These are phyloP conservation scores for Pharnaceum exiguum DNA, from an alignment of 148 eudicot species.

Conservation along the genomic window DNA sequence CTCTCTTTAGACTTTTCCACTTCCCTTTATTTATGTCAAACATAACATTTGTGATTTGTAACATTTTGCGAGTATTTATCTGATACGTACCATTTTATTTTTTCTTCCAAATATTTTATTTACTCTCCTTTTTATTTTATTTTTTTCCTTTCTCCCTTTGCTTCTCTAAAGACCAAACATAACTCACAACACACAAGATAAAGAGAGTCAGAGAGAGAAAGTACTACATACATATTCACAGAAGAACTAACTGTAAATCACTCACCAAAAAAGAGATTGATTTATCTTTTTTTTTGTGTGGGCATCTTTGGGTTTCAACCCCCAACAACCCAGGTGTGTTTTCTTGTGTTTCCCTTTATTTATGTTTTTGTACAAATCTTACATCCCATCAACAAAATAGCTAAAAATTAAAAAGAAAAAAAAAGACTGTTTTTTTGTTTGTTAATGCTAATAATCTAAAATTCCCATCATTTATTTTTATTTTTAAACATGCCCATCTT, in stretches of 20 bases:
- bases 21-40: background rate
- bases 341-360: slow-evolving; percentile 8
- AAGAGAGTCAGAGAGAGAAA: slow-evolving; percentile 5
- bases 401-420: no score
- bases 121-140: background rate
- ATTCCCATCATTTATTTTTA: no score
- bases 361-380: background rate
- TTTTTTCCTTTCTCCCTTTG: background rate
- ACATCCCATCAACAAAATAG: no score
- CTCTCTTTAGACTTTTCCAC: background rate
- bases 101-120: background rate
- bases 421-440: no score
- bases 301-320: slow-evolving; percentile 2
- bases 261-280: slow-evolving; percentile 19
- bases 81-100: background rate
- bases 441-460: no score
- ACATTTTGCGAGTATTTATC: background rate
- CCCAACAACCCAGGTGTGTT: slow-evolving; percentile 13
- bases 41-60: background rate
- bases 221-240: no score
- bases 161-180: background rate
- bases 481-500: no score
- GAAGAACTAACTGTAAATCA: slow-evolving; percentile 5
- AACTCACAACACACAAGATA: no score
- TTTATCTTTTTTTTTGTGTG: background rate